Percentiles rank a stretch among this genome's conserved stretches.
Evolutionary conservation across 164 flowering plant species (phyloP).

Genomic region (Akebia trifoliata): DNA sequence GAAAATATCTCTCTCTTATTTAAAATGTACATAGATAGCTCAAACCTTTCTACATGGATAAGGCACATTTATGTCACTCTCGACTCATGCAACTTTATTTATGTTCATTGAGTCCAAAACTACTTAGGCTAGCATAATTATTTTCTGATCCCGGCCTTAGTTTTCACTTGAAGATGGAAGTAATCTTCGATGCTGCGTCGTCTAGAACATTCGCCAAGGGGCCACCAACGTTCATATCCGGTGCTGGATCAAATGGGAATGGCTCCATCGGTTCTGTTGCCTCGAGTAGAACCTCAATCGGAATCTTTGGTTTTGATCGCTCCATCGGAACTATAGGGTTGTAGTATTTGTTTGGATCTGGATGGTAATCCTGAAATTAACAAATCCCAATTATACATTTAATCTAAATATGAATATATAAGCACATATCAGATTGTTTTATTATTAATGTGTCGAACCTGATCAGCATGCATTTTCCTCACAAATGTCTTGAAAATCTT

Average conservation of each 20-base stretch:
- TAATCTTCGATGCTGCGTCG: constrained; percentile 6
- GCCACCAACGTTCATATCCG: constrained; percentile 52
- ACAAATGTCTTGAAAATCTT: constrained; percentile 56
- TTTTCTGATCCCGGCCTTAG: no score
- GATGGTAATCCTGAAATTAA: constrained; percentile 43
- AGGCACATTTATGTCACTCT: no score
- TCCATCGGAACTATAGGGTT: constrained; percentile 39
- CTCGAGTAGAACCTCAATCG: constrained; percentile 50
- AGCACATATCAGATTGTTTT: background rate
- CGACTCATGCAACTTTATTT: no score
- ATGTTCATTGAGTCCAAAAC: no score
- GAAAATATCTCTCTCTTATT: no score
- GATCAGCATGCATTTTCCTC: constrained; percentile 81
- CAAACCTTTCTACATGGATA: no score
- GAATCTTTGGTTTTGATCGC: constrained; percentile 49
- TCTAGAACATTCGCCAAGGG: constrained; percentile 18
- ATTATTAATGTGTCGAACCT: constrained; percentile 28
- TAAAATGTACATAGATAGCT: no score
- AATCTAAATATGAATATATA: background rate
- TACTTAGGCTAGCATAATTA: no score
- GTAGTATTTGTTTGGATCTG: constrained; percentile 38
- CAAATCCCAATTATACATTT: background rate
- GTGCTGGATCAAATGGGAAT: constrained; percentile 52
- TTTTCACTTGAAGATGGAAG: constrained; percentile 12
- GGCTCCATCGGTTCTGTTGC: constrained; percentile 57